Conservation (phyloP, 805 yeast genomes). For the Wickerhamomyces pijperi region DNA sequence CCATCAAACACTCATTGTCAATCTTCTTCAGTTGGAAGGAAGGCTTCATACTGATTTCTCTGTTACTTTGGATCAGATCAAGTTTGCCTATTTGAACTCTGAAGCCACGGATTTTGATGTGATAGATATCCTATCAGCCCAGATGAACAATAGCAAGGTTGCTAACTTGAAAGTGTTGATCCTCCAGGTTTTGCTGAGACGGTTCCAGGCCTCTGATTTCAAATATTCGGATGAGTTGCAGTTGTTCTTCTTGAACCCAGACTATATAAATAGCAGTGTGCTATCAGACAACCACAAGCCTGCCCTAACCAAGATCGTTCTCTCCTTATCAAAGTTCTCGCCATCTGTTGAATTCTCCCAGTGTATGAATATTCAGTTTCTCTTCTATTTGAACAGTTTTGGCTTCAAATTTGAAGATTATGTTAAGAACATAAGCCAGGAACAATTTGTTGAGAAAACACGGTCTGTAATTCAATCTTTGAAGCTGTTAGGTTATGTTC, state of each 20-base stretch:
- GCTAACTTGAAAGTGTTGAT: conserved; percentile 10
- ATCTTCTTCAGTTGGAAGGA: conserved; percentile 14
- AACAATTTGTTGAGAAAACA: conserved; percentile 4
- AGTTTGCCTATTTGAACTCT: neutral
- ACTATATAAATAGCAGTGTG: neutral
- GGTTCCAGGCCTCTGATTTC: conserved; percentile 10
- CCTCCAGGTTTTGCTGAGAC: conserved; percentile 13
- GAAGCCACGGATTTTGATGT: neutral
- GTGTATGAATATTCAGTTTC: conserved; percentile 15
- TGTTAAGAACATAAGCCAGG: conserved; percentile 9
- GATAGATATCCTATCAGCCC: neutral
- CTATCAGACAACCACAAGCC: conserved; percentile 7
- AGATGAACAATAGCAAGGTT: neutral
- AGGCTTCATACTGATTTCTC: conserved; percentile 4
- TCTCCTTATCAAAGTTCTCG: conserved; percentile 11
- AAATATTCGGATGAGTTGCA: conserved; percentile 2
- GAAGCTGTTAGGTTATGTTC: conserved; percentile 3
- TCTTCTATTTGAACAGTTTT: conserved; percentile 8
- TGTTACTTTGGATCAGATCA: conserved; percentile 3
- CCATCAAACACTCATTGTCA: conserved; percentile 14
- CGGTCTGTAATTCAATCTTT: conserved; percentile 2
- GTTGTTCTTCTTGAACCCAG: conserved; percentile 7
- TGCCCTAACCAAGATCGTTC: conserved; percentile 9
- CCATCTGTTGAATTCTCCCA: conserved; percentile 10
- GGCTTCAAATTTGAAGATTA: conserved; percentile 10